Base-by-base conservation (phyloP, 208 protist genomes). In the Leishmania tarentolae region DNA sequence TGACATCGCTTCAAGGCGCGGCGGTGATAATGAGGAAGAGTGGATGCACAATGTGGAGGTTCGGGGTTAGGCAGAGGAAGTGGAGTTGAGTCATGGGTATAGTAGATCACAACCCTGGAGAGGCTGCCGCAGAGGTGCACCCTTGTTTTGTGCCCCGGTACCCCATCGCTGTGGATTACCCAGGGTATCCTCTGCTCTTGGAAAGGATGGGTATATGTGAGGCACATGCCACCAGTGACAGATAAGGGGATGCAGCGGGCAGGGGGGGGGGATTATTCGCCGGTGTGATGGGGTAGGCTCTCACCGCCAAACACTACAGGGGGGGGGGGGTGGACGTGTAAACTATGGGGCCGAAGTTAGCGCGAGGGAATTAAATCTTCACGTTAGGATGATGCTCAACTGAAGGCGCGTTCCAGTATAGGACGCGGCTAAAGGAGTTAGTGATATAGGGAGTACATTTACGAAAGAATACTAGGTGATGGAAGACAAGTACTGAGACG, bases 1-100 rank as follows among this genome's bases (percentile, higher is more conserved):
- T 89, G 80, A 61, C 63, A 35, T 69, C 0, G 63, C 71, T 65
- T 28, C 72, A 83, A 21, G 79, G 50, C 19, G 73, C 50, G 35
- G 61, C 75, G 28, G 42, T 24, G 19, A 6, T 31, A 9, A 83
- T 74, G 50, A 44, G 40, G 37, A 9, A 75, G 63, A 15, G 31
- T 6, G 13, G 61, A 40, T 13, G 31, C 8, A 4, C 24, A 37
- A 40, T 6, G 61, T 66, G 24, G 31, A 40, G 61, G 61, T 66
- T 66, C 61, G 61, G n/a, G 31, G 9, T 40, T 8, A 31, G 31
- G 21, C 13, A 31, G 61, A 7, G n/a, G 31, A 37, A 37, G 61
- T 40, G 24, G 61, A 66, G n/a, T 9, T 31, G 3, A 40, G 24
- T 40, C 40, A 31, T 15, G n/a, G 1, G 31, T 15, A 15, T 21